Evolutionary conservation across 441 rosid genomes (phyloP), one percentile per base, ranked within the genome.

Genomic region (Populus hybrid): DNA sequence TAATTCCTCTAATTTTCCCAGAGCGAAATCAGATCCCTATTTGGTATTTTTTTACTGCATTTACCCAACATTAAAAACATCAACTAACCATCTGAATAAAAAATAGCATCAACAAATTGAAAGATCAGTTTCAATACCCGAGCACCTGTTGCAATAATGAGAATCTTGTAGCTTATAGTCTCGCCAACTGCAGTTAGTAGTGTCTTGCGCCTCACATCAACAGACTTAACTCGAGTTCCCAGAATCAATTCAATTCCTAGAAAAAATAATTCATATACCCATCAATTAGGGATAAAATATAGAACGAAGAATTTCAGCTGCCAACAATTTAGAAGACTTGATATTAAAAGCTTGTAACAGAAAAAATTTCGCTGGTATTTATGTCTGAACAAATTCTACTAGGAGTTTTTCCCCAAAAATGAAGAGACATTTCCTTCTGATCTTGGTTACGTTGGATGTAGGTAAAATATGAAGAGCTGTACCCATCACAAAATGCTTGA

Each of bases 131-230:
- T 75, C 86, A 85, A 75, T 95, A 95, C 99, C 98, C 93, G 90
- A 86, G 99, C 99, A 88, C 99, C 99, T 75, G 98, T 93, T 73
- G 97, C 97, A 84, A 95, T 85, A 83, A 95, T 90, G 79, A 95
- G 92, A 85, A 86, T 77, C 81, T 94, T 91, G 88, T 92, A 95
- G 85, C 94, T 91, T 82, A 95, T 95, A 71, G 98, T 95, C 87
- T 95, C 99, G 70, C 98, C 98, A 10, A 93, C 83, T 79, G 93
- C 93, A 65, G 98, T 94, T 83, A 93, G 82, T 76, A 93, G 89
- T 75, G 95, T 92, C 85, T 89, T 92, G 70, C 98, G 93, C 85
- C 90, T 92, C 84, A 92, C 89, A 83, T 93, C 97, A 70, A 89
- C 97, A 40, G 99, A 91, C 83, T 92, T 94, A 69, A 95, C 99